Conservation (phyloP, 768 basidiomycete species). For the Kwoniella dejecticola region DNA sequence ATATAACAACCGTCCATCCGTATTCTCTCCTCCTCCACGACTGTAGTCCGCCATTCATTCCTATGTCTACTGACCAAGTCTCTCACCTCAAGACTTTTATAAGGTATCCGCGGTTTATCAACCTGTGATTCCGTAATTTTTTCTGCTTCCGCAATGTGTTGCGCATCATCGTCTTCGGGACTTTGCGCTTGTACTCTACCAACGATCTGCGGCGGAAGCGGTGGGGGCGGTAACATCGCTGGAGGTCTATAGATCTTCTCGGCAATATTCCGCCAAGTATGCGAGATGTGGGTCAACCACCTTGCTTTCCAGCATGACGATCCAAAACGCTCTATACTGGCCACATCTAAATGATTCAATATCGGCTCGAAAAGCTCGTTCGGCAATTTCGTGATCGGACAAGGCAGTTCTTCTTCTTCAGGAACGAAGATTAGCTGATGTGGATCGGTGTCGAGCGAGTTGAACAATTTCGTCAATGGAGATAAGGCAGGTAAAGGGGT, state of each 20-base stretch:
- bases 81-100: constrained; percentile 51
- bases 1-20: constrained; percentile 89
- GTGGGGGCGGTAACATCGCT: constrained; percentile 63
- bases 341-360: constrained; percentile 67
- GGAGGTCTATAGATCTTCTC: constrained; percentile 66
- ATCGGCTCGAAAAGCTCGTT: constrained; percentile 74
- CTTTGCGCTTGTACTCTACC: not conserved
- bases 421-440: constrained; percentile 62
- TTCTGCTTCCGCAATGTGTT: not conserved
- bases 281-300: constrained; percentile 71
- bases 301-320: constrained; percentile 72
- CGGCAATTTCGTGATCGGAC: constrained; percentile 66
- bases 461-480: constrained; percentile 26
- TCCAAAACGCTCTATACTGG: constrained; percentile 76
- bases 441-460: constrained; percentile 14
- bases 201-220: constrained; percentile 50
- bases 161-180: not conserved
- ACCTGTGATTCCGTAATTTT: not conserved
- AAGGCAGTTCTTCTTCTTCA: constrained; percentile 66
- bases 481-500: constrained; percentile 17
- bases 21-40: constrained; percentile 80
- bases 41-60: constrained; percentile 72
- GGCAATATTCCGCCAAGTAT: constrained; percentile 63
- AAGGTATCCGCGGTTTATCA: not conserved
- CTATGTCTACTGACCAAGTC: constrained; percentile 62